phyloP scores from a whole-genome alignment of 345 rosid genomes.

The Angophora floribunda region DNA sequence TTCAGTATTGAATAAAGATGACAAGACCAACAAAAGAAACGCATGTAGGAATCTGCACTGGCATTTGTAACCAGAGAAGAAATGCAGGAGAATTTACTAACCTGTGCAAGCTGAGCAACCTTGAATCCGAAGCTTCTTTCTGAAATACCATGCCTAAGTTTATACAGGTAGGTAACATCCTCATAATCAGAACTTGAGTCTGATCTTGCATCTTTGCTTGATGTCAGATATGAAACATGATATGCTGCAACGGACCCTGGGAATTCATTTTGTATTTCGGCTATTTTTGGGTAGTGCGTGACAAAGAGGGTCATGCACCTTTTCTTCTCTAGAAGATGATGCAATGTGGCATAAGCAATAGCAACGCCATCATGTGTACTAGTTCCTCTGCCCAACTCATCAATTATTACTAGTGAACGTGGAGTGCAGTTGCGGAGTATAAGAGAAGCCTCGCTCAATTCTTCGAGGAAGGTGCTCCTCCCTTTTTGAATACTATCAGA shows the following conservation, averaged over 20 bases:
- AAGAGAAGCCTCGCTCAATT: slow-evolving; percentile 73
- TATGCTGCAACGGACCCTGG: slow-evolving; percentile 59
- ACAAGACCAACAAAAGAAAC: not conserved
- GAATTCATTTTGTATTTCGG: slow-evolving; percentile 40
- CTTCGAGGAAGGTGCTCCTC: slow-evolving; percentile 89
- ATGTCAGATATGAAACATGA: slow-evolving; percentile 82
- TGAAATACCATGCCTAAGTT: slow-evolving; percentile 76
- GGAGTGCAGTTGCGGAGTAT: slow-evolving; percentile 65
- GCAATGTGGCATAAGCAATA: slow-evolving; percentile 85
- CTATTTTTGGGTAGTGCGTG: slow-evolving; percentile 86
- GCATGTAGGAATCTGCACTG: not conserved
- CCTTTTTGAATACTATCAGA: slow-evolving; percentile 94
- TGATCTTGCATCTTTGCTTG: slow-evolving; percentile 9
- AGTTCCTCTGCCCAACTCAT: slow-evolving; percentile 96
- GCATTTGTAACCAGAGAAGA: not conserved
- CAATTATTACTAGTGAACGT: slow-evolving; percentile 73
- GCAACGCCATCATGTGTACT: slow-evolving; percentile 96
- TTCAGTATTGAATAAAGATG: not conserved
- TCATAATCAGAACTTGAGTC: slow-evolving; percentile 27
- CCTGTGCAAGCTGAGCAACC: slow-evolving; percentile 94
- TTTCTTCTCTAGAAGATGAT: slow-evolving; percentile 57
- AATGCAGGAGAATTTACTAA: slow-evolving; percentile 2
- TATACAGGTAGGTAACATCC: slow-evolving; percentile 82
- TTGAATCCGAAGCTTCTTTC: slow-evolving; percentile 85
- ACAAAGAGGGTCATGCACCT: slow-evolving; percentile 82